Evolutionary conservation across 179 eudicot genomes (phyloP), one percentile per base, ranked within the genome.

Genomic region (Silene coronaria): DNA sequence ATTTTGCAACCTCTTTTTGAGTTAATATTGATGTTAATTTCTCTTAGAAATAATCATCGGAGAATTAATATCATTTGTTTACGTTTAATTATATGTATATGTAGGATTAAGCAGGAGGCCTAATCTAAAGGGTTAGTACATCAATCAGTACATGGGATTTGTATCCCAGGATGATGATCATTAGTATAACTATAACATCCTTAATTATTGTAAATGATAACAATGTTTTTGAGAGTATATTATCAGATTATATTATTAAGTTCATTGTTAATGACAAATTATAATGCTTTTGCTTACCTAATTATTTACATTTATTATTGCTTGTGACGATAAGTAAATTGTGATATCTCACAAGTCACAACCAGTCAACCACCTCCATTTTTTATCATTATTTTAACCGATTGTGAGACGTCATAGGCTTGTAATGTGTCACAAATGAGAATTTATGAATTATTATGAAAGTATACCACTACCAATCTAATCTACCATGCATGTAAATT

Each of bases 1-100:
- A 42, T 32, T 75, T 75, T 75, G 28, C 23, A 51, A 17, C 55
- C 64, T 60, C 26, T 69, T 16, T 30, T 65, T 67, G 14, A 22
- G 11, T 17, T 59, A 42, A 60, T 14, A 23, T 38, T 12, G 27
- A 28, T 32, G 19, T 63, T 42, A 55, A 24, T 46, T 14, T 64
- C 68, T 63, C 67, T 26, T 65, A 38, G 17, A 21, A 12, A 48
- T 48, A 48, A 13, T 48, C 4, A 5, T 48, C 4, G 2, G 12
- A 38, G 45, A 38, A 9, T 38, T 38, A 38, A 38, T 38, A 17
- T 51, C 57, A 6, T 51, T 51, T 51, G 57, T 16, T 51, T 51
- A 51, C 57, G 57, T 51, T 51, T 51, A 16, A 3, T 51, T 51
- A 51, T 51, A 51, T 51, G 57, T 51, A 51, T 51, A 51, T 51